phyloP scores from a whole-genome alignment of 805 yeast genomes.

The Saturnispora serradocipensis region DNA sequence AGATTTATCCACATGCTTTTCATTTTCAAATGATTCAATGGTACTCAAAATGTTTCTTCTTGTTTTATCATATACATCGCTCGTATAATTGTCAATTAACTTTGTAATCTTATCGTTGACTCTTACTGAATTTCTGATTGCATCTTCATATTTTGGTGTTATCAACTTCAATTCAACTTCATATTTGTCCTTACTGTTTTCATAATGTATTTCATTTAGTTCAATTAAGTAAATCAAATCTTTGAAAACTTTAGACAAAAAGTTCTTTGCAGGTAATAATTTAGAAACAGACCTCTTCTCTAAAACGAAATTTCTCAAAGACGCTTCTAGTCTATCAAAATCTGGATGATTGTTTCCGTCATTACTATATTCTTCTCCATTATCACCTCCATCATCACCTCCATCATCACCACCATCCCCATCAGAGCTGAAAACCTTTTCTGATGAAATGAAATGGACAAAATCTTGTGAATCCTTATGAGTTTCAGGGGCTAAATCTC shows the following conservation, averaged over 20 bases:
- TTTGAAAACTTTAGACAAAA: conserved; percentile 53
- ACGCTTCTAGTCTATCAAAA: conserved; percentile 77
- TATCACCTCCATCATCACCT: conserved; percentile 8
- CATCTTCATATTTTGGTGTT: conserved; percentile 53
- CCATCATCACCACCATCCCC: conserved; percentile 24
- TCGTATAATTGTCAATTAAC: conserved; percentile 51
- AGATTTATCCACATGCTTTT: conserved; percentile 54
- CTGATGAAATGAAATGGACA: conserved; percentile 83
- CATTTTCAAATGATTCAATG: conserved; percentile 24
- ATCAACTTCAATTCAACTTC: conserved; percentile 43
- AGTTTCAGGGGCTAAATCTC: conserved; percentile 80
- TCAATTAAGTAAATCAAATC: conserved; percentile 57
- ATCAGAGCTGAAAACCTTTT: conserved; percentile 33
- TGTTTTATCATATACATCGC: conserved; percentile 52
- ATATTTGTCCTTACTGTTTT: conserved; percentile 39
- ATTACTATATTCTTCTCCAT: conserved; percentile 19
- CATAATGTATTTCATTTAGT: conserved; percentile 50
- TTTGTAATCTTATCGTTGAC: conserved; percentile 52
- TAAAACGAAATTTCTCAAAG: conserved; percentile 74
- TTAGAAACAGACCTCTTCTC: conserved; percentile 87
- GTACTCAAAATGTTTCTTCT: conserved; percentile 45
- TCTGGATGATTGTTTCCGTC: conserved; percentile 35
- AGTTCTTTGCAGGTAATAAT: conserved; percentile 88
- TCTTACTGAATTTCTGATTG: conserved; percentile 41
- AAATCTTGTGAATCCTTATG: conserved; percentile 82